Evolutionary conservation across 768 basidiomycete species (phyloP).

Genomic region (Lactifluus piperatus): DNA sequence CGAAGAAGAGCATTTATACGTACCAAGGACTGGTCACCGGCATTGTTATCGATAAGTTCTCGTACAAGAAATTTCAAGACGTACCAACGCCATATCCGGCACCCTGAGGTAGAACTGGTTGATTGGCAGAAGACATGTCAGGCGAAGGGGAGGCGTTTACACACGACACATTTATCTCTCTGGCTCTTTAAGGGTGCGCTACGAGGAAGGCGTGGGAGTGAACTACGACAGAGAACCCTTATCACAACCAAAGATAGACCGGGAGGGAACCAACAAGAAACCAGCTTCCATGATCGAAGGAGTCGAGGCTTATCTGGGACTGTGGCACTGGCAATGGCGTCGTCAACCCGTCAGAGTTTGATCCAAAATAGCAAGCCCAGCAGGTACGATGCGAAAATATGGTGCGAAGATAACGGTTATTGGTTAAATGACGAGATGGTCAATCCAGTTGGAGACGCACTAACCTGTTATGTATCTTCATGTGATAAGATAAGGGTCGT

Average conservation of each 20-base stretch:
- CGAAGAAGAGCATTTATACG: slow-evolving; percentile 5
- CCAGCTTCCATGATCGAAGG: background rate
- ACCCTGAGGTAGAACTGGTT: slow-evolving; percentile 58
- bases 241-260: background rate
- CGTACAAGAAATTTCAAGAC: background rate
- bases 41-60: slow-evolving; percentile 1
- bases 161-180: slow-evolving; percentile 2
- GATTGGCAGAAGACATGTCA: slow-evolving; percentile 22
- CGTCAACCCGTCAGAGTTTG: background rate
- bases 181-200: background rate
- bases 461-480: no score
- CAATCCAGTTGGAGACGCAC: no score
- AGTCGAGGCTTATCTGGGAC: background rate
- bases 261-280: background rate
- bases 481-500: no score
- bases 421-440: no score
- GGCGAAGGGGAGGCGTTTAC: background rate
- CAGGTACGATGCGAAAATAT: background rate
- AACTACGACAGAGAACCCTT: background rate
- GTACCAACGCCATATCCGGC: slow-evolving; percentile 80
- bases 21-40: slow-evolving; percentile 41
- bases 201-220: background rate
- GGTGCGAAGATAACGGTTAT: background rate
- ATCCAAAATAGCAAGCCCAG: background rate
- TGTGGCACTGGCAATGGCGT: background rate